phyloP scores from a whole-genome alignment of 495 filamentous ascomycete species.

The Hypoxylon rickii region DNA sequence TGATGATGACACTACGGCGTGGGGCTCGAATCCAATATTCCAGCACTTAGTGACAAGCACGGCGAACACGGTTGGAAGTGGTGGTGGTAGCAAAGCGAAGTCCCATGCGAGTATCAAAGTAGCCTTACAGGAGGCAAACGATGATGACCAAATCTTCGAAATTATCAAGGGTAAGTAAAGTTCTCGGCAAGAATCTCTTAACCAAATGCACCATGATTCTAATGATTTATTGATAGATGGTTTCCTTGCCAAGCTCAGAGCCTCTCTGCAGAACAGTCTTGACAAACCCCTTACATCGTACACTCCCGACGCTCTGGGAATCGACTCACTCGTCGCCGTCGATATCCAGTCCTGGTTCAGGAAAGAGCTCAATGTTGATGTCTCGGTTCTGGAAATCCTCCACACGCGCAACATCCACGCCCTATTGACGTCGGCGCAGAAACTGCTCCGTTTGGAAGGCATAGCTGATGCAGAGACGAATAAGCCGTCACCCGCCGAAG shows the following conservation, averaged over 20 bases:
- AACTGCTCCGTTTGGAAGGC: too few species aligned
- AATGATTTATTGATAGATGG: conserved; percentile 6
- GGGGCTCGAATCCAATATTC: conserved; percentile 40
- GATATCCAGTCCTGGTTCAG: conserved; percentile 50
- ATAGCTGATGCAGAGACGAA: too few species aligned
- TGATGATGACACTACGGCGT: conserved; percentile 39
- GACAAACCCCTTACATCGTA: neutral
- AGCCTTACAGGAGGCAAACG: neutral
- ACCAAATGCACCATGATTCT: too few species aligned
- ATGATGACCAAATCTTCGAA: neutral
- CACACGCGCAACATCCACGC: conserved; percentile 11
- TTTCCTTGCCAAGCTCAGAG: neutral
- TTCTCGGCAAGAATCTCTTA: too few species aligned
- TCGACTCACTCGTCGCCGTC: conserved; percentile 43
- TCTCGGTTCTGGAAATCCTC: conserved; percentile 57
- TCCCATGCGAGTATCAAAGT: too few species aligned
- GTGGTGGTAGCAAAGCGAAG: too few species aligned
- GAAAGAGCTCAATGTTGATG: conserved; percentile 43
- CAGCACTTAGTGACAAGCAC: too few species aligned
- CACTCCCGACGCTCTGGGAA: conserved; percentile 5
- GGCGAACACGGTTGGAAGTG: too few species aligned
- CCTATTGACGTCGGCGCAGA: neutral
- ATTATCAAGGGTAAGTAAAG: neutral
- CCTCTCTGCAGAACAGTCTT: neutral
- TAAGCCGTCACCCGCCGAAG: too few species aligned